Evolutionary conservation across 208 protist species (phyloP), one percentile per base, ranked within the genome.

Genomic region (Naegleria fowleri): DNA sequence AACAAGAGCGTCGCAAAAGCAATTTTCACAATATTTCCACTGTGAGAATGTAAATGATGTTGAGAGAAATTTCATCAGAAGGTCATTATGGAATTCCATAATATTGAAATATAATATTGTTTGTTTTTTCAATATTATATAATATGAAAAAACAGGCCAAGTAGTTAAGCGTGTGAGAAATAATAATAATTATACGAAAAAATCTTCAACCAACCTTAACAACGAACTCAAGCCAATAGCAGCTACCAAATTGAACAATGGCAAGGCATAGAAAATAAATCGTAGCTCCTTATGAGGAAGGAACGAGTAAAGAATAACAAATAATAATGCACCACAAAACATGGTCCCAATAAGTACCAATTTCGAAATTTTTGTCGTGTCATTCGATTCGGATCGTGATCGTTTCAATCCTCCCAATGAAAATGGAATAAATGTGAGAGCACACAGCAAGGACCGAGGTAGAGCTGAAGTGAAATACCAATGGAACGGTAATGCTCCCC

Each of bases 281-380:
- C 97, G 94, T n/a, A 98, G 89, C 92, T 98, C 97, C 93, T 98
- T 98, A 94, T 98, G 97, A 29, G 96, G 96, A 52, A 98, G 93
- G 29, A 96, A 90, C 43, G 94, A 96, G 91, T 98, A 98, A 0
- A 97, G 39, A 0, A 59, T 90, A 19, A 98, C 90, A 86, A 97
- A 98, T 19, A 91, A 16, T n/a, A 95, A 11, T 6, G 92, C 90
- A 43, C 51, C 9, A 33, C 39, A n/a, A 43, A 90, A 41, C 33
- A 83, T 39, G 33, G 22, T 83, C 29, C 19, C 9, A 38, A 40
- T 22, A 2, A 83, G 33, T 83, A 40, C 13, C 33, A 38, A 38
- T 36, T 83, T 22, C 40, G 43, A 38, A 22, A 41, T 67, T 79
- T 79, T 67, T 0, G 13, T 16, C 0, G 19, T 67, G 2, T 88